Percentiles rank a stretch among this genome's conserved stretches.
Conservation (phyloP, 768 basidiomycete species). For the Amanita molliuscula region DNA sequence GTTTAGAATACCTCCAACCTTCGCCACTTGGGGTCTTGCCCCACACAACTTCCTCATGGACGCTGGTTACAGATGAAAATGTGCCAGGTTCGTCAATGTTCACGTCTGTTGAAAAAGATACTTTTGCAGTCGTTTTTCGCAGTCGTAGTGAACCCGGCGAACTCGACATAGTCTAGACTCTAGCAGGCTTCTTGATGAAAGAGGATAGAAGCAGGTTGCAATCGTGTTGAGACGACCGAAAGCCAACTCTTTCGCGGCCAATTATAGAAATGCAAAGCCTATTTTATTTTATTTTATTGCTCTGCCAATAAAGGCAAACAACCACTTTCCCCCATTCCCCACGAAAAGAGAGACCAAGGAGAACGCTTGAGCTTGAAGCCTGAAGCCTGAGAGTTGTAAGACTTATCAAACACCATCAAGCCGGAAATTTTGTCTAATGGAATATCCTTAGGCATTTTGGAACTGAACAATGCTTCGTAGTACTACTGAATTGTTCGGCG, state of each 20-base stretch:
- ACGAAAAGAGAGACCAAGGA: neutral
- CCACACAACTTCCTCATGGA: slow-evolving; percentile 62
- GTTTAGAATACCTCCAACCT: slow-evolving; percentile 34
- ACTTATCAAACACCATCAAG: neutral
- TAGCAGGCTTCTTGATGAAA: slow-evolving; percentile 7
- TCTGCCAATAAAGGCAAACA: neutral
- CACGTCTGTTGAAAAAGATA: neutral
- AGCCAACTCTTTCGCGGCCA: neutral
- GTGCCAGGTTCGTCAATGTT: slow-evolving; percentile 5
- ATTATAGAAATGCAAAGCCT: neutral
- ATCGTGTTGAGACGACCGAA: slow-evolving; percentile 6
- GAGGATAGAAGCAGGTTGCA: slow-evolving; percentile 1
- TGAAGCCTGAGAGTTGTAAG: neutral
- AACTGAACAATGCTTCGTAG: neutral
- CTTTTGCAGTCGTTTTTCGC: slow-evolving; percentile 15
- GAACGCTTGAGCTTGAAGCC: too few species aligned
- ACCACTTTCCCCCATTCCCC: neutral
- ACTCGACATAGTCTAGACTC: slow-evolving; percentile 10
- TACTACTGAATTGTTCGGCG: neutral
- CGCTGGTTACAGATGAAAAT: neutral
- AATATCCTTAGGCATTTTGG: neutral
- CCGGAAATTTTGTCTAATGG: neutral
- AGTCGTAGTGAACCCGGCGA: slow-evolving; percentile 23
- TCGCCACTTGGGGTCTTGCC: slow-evolving; percentile 78
- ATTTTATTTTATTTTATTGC: neutral